Percentiles rank a stretch among this genome's conserved stretches.
These are phyloP conservation scores for Kazachstania martiniae DNA, from an alignment of 805 yeast species.

Conservation along the genomic window DNA sequence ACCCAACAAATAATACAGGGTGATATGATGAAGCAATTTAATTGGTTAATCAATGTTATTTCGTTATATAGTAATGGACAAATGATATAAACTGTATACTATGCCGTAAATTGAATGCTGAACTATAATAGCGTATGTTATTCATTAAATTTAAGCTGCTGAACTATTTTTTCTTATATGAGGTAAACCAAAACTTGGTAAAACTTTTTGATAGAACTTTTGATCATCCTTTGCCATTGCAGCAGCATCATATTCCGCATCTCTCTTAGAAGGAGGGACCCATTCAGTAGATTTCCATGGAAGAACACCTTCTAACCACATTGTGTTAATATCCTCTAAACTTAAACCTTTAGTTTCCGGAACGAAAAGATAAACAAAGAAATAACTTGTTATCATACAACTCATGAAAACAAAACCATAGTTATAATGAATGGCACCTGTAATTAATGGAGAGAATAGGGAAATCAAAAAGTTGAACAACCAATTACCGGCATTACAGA, in stretches of 20 bases:
- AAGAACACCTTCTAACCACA: constrained; percentile 32
- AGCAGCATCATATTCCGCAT: constrained; percentile 11
- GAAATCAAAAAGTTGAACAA: constrained; percentile 58
- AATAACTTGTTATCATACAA: constrained; percentile 40
- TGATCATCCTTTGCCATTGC: constrained; percentile 13
- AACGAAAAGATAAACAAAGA: constrained; percentile 59
- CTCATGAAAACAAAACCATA: constrained; percentile 56
- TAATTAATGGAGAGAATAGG: constrained; percentile 62
- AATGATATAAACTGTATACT: no score
- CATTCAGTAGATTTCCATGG: constrained; percentile 38
- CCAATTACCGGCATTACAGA: constrained; percentile 54
- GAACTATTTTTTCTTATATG: no score
- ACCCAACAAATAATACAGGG: no score
- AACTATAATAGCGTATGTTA: no score
- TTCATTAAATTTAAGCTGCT: no score
- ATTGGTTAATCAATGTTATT: no score
- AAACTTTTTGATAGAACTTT: constrained; percentile 13
- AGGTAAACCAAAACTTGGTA: no score
- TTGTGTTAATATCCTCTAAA: constrained; percentile 68
- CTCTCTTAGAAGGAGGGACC: constrained; percentile 35
- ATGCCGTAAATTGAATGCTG: no score
- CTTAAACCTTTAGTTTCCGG: constrained; percentile 72
- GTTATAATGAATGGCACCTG: constrained; percentile 51
- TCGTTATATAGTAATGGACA: no score
- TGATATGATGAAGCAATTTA: no score